Evolutionary conservation across 1,139 yeast genomes (phyloP), one percentile per base, ranked within the genome.

Genomic region (Pneumocystis wakefieldiae): DNA sequence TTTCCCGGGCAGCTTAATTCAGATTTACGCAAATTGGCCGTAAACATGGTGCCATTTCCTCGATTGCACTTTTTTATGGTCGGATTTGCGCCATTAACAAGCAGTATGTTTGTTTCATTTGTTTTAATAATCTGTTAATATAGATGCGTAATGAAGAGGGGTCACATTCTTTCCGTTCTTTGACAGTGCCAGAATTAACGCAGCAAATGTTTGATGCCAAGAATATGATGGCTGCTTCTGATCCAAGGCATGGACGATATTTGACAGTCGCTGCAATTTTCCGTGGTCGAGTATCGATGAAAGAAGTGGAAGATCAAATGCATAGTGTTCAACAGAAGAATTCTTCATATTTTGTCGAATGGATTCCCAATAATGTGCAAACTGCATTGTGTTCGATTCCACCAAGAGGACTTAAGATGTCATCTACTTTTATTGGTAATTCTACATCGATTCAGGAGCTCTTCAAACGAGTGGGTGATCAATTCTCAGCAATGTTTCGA

Each of bases 291-390:
- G 78, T 77, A 10, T 72, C 79, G 60, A 72, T 73, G 69, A 77
- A 77, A 71, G 80, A 77, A 67, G 80, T 77, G 28, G 80, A 77
- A 64, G 80, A 77, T 69, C 72, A 72, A 62, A 74, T 76, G 69
- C 67, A 70, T 60, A 70, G 72, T 58, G 75, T 75, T 61, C 72
- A 73, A 66, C 68, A 68, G 62, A 74, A 77, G 70, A 75, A 77
- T 70, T 68, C 75, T 38, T 71, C 73, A 35, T 74, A 76, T 71
- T 75, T 68, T 72, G 97, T 90, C 65, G 96, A 90, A 76, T 90
- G 96, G 96, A 90, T 90, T 77, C 96, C 97, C 73, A 89, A 89
- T 76, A 90, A 90, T 74, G 96, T 90, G 68, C 96, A 90, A 78
- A 87, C 69, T 14, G 70, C 80, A 6, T 76, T 77, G 28, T 77